Evolutionary conservation across 225 moss, liverwort and hornwort species (phyloP).

Genomic region (Asterella californica): DNA sequence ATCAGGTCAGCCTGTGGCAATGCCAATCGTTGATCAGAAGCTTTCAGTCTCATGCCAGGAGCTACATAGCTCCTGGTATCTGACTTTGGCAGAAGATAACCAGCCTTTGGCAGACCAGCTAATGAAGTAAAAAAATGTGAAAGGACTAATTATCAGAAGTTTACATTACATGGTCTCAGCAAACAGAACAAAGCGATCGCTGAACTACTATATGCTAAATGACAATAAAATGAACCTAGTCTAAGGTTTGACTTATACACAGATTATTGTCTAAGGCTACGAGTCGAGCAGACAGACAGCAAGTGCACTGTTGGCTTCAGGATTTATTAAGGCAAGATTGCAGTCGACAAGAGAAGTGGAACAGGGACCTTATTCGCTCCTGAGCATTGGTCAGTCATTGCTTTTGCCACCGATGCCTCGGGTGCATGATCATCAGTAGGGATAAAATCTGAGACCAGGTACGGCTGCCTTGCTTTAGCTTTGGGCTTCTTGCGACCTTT

Average conservation of each 20-base stretch:
- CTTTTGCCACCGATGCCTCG: neutral
- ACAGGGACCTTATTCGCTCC: conserved; percentile 21
- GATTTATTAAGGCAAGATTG: neutral
- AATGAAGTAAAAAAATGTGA: neutral
- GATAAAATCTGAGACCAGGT: neutral
- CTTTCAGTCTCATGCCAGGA: neutral
- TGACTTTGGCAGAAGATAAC: neutral
- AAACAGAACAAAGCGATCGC: neutral
- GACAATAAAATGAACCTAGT: neutral
- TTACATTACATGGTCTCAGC: neutral
- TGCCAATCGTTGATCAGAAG: neutral
- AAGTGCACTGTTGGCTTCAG: too few relatives aligned
- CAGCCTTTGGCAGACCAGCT: too few relatives aligned
- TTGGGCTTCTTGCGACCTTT: conserved; percentile 14
- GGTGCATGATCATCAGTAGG: neutral
- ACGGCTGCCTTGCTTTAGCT: conserved; percentile 1
- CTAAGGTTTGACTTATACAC: neutral
- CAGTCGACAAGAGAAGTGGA: neutral
- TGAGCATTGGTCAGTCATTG: conserved; percentile 7
- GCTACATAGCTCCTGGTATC: neutral
- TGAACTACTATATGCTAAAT: neutral
- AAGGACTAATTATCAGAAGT: neutral
- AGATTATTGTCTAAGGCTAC: neutral
- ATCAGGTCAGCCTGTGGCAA: conserved; percentile 25
- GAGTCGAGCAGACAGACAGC: neutral